These are phyloP conservation scores for Trypanosoma rangeli DNA, from an alignment of 208 protist species.

Conservation along the genomic window DNA sequence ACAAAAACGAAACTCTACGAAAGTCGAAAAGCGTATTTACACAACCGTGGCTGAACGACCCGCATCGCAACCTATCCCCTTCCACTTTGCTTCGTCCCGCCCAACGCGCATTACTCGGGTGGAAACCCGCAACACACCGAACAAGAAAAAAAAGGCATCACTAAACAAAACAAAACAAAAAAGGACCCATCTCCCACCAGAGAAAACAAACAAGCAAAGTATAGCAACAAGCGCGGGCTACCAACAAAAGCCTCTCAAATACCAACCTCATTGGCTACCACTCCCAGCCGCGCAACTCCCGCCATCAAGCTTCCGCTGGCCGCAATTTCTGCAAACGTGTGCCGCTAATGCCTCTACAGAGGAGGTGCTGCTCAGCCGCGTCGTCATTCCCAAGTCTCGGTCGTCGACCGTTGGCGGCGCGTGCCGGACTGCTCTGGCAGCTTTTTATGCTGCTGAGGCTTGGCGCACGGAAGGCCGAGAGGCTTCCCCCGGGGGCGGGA, in stretches of 20 bases:
- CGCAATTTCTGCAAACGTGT: conserved; percentile 39
- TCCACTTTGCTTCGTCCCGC: no score
- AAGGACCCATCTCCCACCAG: no score
- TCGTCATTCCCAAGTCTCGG: conserved; percentile 8
- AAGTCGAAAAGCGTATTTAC: not conserved
- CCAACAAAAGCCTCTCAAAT: no score
- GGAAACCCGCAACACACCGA: not conserved
- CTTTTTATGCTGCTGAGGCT: conserved; percentile 28
- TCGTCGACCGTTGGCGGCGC: conserved; percentile 1
- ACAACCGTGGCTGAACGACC: no score
- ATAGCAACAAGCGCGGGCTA: no score
- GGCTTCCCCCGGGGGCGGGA: not conserved
- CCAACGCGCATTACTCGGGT: no score
- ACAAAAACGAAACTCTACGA: not conserved
- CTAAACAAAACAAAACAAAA: no score
- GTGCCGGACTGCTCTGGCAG: conserved; percentile 24
- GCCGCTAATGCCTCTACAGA: conserved; percentile 23
- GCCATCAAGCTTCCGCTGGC: not conserved
- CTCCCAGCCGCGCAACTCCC: conserved; percentile 39
- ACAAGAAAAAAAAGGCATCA: not conserved
- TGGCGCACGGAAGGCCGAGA: conserved; percentile 8
- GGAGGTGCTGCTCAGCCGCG: conserved; percentile 11
- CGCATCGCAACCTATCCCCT: no score
- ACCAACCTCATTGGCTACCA: no score
- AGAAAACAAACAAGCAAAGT: no score